Evolutionary conservation across 805 yeast genomes (phyloP), one percentile per base, ranked within the genome.

Genomic region (Candida patagonica): DNA sequence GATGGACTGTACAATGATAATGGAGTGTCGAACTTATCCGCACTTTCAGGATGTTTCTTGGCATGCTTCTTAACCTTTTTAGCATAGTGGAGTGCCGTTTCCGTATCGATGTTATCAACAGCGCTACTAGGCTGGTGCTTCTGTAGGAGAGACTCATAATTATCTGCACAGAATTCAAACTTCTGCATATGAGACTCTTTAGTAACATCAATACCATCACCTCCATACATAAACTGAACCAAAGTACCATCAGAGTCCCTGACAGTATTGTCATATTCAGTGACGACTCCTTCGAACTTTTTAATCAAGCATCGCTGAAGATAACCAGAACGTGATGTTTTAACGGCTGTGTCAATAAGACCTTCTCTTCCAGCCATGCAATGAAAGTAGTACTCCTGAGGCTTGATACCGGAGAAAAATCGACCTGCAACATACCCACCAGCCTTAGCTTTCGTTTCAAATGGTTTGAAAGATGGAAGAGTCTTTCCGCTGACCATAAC

Each of bases 311-410:
- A 94, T 68, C 99, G 80, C 68, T 92, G 99, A 62, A 92, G 73
- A 66, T 92, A 92, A 59, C 99, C 99, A 44, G 97, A 88, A 66
- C 96, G 80, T 16, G 96, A 85, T 7, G 99, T 92, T 67, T 92
- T 92, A 49, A 92, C 99, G 37, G 99, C 98, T 44, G 99, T 92
- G 73, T 92, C 99, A 67, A 92, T 92, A 57, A 92, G 76, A 68
- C 99, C 99, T 71, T 92, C 99, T 71, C 99, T 82, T 66, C 99
- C 99, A 41, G 99, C 98, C 98, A 92, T 92, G 71, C 97, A 92
- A 68, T 92, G 99, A 92, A 94, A 92, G 61, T 88, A 92, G 66
- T 94, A 92, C 63, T 92, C 99, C 66, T 92, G 99, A 4, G 98
- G 98, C 61, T 85, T 78, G 52, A 92, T 83, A 63, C 98, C 98